Percentiles rank a stretch among this genome's conserved stretches.
phyloP scores from a whole-genome alignment of 2,329 filamentous ascomycete genomes.

The Ophiostoma montium region DNA sequence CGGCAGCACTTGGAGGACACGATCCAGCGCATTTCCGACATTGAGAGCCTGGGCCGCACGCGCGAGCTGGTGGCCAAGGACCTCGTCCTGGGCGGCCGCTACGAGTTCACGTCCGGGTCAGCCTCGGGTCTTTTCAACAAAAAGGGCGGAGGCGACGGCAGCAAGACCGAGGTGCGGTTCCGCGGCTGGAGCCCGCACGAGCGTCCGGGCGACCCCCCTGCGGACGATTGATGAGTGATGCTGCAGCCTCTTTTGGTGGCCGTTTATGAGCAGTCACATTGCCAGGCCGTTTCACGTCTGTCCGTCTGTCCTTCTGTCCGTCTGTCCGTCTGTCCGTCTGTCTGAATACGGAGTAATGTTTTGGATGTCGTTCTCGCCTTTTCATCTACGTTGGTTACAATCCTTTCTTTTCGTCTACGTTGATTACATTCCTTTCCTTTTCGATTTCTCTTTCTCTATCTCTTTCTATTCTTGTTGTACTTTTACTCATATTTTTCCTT shows the following conservation, averaged over 20 bases:
- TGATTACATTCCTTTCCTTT: no score
- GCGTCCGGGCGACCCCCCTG: constrained; percentile 9
- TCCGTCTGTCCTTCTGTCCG: neutral
- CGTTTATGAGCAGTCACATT: neutral
- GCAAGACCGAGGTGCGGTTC: constrained; percentile 10
- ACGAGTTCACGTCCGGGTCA: constrained; percentile 36
- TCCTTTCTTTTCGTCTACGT: neutral
- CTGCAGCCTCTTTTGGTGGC: neutral
- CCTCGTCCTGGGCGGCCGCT: constrained; percentile 70
- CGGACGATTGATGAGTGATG: neutral
- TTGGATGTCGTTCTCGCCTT: neutral
- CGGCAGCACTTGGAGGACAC: constrained; percentile 71
- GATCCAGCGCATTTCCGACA: constrained; percentile 72
- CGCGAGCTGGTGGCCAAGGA: constrained; percentile 93
- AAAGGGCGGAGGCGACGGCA: neutral
- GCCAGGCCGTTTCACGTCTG: no score
- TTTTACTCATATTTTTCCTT: neutral
- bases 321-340: no score
- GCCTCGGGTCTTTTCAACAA: neutral
- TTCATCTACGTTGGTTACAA: neutral
- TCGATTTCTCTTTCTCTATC: no score
- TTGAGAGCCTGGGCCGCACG: constrained; percentile 87
- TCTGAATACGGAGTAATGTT: no score
- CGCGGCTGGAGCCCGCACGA: constrained; percentile 14
- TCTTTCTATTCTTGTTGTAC: neutral